Evolutionary conservation across 768 basidiomycete species (phyloP).

Genomic region (Lanmaoa rubissima): DNA sequence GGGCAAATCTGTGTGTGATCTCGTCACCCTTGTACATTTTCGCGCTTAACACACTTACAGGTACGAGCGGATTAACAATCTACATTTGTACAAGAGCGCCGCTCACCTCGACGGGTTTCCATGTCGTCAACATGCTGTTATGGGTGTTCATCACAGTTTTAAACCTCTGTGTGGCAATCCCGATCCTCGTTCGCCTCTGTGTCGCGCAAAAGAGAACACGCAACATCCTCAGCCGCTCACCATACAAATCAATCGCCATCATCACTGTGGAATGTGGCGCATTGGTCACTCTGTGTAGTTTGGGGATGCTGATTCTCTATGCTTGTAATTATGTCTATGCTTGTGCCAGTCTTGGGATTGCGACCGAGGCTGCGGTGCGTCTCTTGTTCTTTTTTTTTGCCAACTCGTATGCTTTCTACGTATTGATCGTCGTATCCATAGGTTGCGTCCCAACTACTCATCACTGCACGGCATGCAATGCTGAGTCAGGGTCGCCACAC

Average conservation of each 20-base stretch:
- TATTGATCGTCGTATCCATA: not conserved
- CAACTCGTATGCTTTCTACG: not conserved
- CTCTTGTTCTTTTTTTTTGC: not conserved
- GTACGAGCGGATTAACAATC: not conserved
- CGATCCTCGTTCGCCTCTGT: conserved; percentile 17
- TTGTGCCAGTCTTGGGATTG: conserved; percentile 4
- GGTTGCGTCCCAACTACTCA: conserved; percentile 16
- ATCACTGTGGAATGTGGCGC: conserved; percentile 21
- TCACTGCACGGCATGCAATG: conserved; percentile 16
- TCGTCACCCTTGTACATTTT: not conserved
- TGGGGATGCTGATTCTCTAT: conserved; percentile 13
- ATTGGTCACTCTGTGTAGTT: conserved; percentile 5
- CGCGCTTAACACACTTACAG: conserved; percentile 4
- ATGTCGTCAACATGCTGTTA: not conserved
- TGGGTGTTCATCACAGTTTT: conserved; percentile 16
- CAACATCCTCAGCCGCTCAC: not conserved
- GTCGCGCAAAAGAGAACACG: conserved; percentile 8
- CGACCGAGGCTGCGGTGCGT: conserved; percentile 19
- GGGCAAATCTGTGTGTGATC: conserved; percentile 16
- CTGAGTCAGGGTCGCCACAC: not conserved
- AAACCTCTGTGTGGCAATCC: conserved; percentile 15
- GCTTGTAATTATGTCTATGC: not conserved
- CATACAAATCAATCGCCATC: conserved; percentile 12
- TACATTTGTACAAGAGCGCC: not conserved
- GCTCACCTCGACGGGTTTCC: not conserved